phyloP scores from a whole-genome alignment of 768 basidiomycete species.

The Ramaria rubella region DNA sequence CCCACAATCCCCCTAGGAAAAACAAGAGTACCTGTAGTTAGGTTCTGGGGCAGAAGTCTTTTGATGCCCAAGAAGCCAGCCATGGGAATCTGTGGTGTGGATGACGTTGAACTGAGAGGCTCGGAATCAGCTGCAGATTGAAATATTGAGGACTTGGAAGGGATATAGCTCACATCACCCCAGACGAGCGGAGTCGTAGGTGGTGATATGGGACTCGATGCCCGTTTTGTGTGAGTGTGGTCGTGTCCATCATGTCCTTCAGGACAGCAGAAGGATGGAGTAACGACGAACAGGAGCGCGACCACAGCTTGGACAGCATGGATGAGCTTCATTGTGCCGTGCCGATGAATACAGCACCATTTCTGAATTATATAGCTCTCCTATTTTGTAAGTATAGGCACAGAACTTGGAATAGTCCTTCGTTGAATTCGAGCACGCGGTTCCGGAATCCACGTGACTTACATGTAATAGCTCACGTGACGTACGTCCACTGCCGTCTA shows the following conservation, averaged over 20 bases:
- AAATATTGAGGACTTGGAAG: not conserved
- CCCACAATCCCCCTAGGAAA: too few species aligned
- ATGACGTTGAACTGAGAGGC: conserved; percentile 49
- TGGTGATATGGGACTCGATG: conserved; percentile 39
- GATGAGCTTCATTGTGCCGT: too few species aligned
- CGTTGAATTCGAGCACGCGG: too few species aligned
- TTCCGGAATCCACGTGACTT: too few species aligned
- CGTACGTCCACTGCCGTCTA: too few species aligned
- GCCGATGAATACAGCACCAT: too few species aligned
- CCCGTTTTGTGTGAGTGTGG: conserved; percentile 25
- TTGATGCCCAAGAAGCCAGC: conserved; percentile 81
- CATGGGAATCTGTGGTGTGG: conserved; percentile 51
- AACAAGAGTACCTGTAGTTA: conserved; percentile 58
- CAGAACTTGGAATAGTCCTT: too few species aligned
- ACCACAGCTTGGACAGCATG: too few species aligned
- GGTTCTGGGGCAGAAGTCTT: conserved; percentile 70
- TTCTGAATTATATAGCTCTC: too few species aligned
- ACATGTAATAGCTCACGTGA: too few species aligned
- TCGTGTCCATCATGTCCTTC: conserved; percentile 22
- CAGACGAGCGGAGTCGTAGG: conserved; percentile 69
- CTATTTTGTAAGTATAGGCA: too few species aligned
- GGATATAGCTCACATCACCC: conserved; percentile 55
- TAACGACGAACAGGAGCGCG: not conserved
- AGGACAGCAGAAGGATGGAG: not conserved
- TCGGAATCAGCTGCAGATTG: not conserved